Conservation (phyloP, 1,139 yeast species). For the Scheffersomyces titani region DNA sequence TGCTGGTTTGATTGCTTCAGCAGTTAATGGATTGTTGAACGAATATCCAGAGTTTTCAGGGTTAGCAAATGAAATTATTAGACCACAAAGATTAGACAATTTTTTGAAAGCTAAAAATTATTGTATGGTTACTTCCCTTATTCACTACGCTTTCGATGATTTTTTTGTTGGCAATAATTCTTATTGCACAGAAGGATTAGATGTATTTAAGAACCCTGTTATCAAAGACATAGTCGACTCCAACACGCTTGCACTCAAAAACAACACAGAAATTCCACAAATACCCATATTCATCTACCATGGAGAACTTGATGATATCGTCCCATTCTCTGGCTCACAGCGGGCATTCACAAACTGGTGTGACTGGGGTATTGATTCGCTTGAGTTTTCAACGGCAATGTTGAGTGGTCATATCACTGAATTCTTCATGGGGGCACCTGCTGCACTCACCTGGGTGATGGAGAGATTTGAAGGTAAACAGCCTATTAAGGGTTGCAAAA, state of each 20-base stretch:
- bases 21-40: slow-evolving; percentile 25
- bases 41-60: slow-evolving; percentile 25
- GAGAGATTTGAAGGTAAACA: slow-evolving; percentile 11
- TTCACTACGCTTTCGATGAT: slow-evolving; percentile 11
- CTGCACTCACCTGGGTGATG: slow-evolving; percentile 16
- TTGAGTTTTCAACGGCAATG: slow-evolving; percentile 27
- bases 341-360: slow-evolving; percentile 35
- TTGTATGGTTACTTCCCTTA: slow-evolving; percentile 6
- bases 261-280: slow-evolving; percentile 22
- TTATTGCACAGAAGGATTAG: slow-evolving; percentile 16
- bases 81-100: slow-evolving; percentile 1
- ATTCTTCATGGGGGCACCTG: slow-evolving; percentile 14
- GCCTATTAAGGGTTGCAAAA: slow-evolving; percentile 9
- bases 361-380: slow-evolving; percentile 27
- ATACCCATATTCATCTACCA: slow-evolving; percentile 38
- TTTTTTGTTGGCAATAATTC: slow-evolving; percentile 19
- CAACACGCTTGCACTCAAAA: slow-evolving; percentile 22
- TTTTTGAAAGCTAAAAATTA: slow-evolving; percentile 3
- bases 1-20: slow-evolving; percentile 29
- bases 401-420: slow-evolving; percentile 18
- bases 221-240: slow-evolving; percentile 14
- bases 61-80: slow-evolving; percentile 4
- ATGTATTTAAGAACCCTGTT: slow-evolving; percentile 14
- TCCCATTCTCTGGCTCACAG: slow-evolving; percentile 24
- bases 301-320: slow-evolving; percentile 29